These are phyloP conservation scores for Grifola frondosa DNA, from an alignment of 1,284 basidiomycete species.

Conservation along the genomic window DNA sequence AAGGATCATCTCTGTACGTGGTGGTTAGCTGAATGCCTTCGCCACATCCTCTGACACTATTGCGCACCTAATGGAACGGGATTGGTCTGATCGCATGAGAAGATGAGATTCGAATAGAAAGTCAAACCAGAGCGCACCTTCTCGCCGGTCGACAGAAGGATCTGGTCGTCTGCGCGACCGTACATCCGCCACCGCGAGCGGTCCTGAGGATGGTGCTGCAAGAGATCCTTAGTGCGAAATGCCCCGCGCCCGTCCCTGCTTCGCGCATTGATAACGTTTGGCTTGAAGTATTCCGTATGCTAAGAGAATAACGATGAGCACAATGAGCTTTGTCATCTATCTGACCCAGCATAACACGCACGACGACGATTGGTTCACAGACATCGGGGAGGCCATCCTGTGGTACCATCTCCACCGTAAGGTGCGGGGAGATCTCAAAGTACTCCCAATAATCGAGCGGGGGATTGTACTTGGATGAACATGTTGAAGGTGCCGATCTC, in stretches of 20 bases:
- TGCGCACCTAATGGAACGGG: constrained; percentile 10
- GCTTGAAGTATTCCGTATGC: constrained; percentile 5
- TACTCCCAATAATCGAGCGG: constrained; percentile 18
- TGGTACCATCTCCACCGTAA: constrained; percentile 11
- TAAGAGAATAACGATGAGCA: too few relatives aligned
- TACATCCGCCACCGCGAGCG: constrained; percentile 8
- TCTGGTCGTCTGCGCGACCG: constrained; percentile 9
- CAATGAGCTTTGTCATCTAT: too few relatives aligned
- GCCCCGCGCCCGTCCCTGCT: constrained; percentile 8
- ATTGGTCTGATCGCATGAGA: constrained; percentile 4
- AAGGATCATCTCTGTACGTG: constrained; percentile 29
- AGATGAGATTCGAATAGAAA: not conserved
- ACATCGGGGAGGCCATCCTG: constrained; percentile 6
- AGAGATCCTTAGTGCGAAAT: constrained; percentile 8
- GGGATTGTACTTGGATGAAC: constrained; percentile 14
- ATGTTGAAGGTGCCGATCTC: constrained; percentile 17
- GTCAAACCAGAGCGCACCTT: constrained; percentile 4
- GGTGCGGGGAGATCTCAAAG: constrained; percentile 17
- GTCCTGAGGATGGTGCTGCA: constrained; percentile 11
- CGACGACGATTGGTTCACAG: constrained; percentile 17
- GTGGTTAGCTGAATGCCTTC: not conserved
- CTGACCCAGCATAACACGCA: constrained; percentile 1
- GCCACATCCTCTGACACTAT: not conserved
- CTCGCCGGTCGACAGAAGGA: constrained; percentile 10
- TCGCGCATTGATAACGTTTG: constrained; percentile 8